Evolutionary conservation across 2,329 filamentous ascomycete genomes (phyloP).

Genomic region (Ophiostoma sp.): DNA sequence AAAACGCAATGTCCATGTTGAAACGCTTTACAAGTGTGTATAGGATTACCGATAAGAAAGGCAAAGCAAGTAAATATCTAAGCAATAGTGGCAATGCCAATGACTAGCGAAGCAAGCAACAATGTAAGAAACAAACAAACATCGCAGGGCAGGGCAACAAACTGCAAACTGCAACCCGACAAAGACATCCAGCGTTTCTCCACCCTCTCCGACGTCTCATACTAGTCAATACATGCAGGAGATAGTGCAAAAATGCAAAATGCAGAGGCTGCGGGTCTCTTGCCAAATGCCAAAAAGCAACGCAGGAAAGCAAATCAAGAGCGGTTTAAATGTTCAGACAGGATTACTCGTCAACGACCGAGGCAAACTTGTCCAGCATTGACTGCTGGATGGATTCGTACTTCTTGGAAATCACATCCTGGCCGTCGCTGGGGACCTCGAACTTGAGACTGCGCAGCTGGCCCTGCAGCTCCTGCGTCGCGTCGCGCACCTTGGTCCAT

Average conservation of each 20-base stretch:
- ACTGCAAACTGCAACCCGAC: background rate
- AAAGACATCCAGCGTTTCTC: background rate
- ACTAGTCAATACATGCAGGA: too few species aligned
- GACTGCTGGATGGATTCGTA: conserved; percentile 87
- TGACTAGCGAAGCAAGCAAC: background rate
- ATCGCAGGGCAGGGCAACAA: background rate
- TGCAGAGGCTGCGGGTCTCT: background rate
- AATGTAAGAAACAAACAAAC: background rate
- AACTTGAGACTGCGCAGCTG: conserved; percentile 93
- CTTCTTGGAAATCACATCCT: conserved; percentile 80
- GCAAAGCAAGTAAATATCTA: conserved; percentile 7
- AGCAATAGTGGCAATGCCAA: conserved; percentile 4
- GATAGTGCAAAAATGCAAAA: too few species aligned
- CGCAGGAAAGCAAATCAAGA: background rate
- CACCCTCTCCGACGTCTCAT: too few species aligned
- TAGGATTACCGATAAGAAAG: background rate
- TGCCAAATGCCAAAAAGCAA: background rate
- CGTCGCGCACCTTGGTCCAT: conserved; percentile 90
- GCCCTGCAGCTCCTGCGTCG: conserved; percentile 78
- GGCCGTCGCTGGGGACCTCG: conserved; percentile 78
- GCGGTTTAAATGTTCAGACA: background rate
- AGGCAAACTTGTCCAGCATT: conserved; percentile 96
- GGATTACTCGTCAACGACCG: conserved; percentile 79
- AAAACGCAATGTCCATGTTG: too few species aligned
- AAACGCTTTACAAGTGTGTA: background rate